Conservation (phyloP, 495 filamentous ascomycete genomes). For the Neurospora sp. region DNA sequence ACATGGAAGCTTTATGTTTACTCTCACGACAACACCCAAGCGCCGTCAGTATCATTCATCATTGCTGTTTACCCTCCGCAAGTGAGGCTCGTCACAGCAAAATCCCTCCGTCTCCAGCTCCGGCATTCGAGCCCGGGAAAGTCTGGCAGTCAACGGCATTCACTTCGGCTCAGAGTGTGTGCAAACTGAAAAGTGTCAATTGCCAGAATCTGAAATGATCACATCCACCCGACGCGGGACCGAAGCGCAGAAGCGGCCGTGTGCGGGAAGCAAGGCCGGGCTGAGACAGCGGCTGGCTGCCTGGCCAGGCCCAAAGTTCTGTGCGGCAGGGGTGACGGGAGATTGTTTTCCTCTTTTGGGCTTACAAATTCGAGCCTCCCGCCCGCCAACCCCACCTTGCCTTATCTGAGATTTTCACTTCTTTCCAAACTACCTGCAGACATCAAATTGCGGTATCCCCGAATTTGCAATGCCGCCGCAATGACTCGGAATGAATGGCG, state of each 20-base stretch:
- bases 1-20: neutral
- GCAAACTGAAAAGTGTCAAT: neutral
- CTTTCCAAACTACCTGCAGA: neutral
- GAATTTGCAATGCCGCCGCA: neutral
- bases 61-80: neutral
- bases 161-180: neutral
- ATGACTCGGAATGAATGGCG: neutral
- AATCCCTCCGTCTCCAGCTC: neutral
- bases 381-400: neutral
- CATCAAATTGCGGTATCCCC: neutral
- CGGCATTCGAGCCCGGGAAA: neutral
- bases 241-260: neutral
- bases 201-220: neutral
- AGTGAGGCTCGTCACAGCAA: neutral
- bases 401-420: neutral
- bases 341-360: neutral
- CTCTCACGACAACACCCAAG: neutral
- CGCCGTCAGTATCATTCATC: neutral
- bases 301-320: neutral
- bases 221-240: neutral
- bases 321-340: neutral
- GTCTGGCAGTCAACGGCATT: neutral
- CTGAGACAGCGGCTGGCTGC: neutral
- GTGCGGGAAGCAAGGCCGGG: neutral
- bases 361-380: neutral